Evolutionary conservation across 768 basidiomycete genomes (phyloP), one percentile per base, ranked within the genome.

Genomic region (Russula brevipes): DNA sequence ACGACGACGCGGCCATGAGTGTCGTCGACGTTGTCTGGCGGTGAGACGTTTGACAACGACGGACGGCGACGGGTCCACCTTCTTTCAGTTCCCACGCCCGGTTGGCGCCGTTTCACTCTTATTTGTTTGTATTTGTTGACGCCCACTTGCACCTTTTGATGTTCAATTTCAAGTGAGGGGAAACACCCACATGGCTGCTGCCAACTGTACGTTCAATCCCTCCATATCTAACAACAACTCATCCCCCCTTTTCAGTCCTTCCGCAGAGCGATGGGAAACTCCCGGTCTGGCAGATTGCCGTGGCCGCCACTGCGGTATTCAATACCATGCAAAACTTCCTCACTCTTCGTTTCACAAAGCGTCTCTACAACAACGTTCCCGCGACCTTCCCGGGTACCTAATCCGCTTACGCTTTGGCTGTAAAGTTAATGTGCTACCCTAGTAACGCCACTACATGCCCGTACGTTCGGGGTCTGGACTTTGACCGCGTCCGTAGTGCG

Each of bases 401-500:
- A 31, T 24, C 16, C 17, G 49, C 17, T 52, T n/a, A 57, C 59
- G 19, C 30, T 53, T 39, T 24, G 19, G 44, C 24, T 1, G 31
- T 54, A 9, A 16, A 7, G 31, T 33, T 54, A 14, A 63, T 45
- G 1, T 8, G 31, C 24, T 30, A 12, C 30, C 58, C 30, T 75
- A 96, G 96, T 99, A 11, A 94, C 92, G 7, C 75, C 80, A 17
- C 80, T 98, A 19, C 91, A 95, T 67, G 89, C 91, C 42, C 83
- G 96, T 51, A 91, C 94, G 5, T 97, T 97, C 72, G 95, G 83
- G 1, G 81, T 85, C 1, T 99, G 96, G 96, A 98, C 95, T 0
- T 73, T 96, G 55, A 87, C 89, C 5, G 85, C 92, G 8, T 91
- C 90, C 30, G 76, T 89, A 51, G 85, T 98, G 54, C 86, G 96